Base-by-base conservation (phyloP, 371 early-diverging fungal genomes). In the Circinella minor region DNA sequence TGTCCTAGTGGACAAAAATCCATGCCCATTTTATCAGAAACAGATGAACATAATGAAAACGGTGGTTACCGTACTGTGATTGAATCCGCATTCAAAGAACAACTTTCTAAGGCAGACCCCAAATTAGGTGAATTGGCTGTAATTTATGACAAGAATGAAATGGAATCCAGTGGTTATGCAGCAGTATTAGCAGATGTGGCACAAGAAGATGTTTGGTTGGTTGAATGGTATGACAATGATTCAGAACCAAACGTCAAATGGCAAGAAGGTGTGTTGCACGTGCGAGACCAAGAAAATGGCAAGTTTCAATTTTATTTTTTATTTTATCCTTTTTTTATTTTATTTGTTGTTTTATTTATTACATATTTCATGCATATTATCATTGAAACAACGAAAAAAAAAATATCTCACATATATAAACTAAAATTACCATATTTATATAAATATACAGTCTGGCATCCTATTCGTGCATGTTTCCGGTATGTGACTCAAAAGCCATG, bases 1-100 rank as follows among this genome's bases (percentile, higher is more conserved):
- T 96, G 97, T 70, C 97, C 97, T 1, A 93, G 94, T n/a, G 97
- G 97, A 20, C 96, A 96, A 82, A 95, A 95, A 71, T 94, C 95
- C 13, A 96, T 96, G 97, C 97, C 97, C 3, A 81, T 95, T 1
- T 73, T 96, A n/a, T 88, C 89, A 8, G 96, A 96, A 57, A 88
- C 89, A 4, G 94, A 95, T 68, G 92, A 92, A 59, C 76, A 82
- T 37, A 85, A 83, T 65, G 90, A 89, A 74, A 87, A 87, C 37
- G 91, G 91, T 62, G 92, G 93, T 3, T 95, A 95, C 73, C 89
- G 93, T 36, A 70, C 87, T 37, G 96, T 96, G 15, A 84, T 96
- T 34, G 88, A 92, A 70, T 83, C 88, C 4, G 93, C 96, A 0
- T 94, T 95, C 75, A 84, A 83, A 62, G 90, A 93, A 47, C 85